phyloP scores from a whole-genome alignment of 1,284 basidiomycete genomes.

The Cryptococcus sp. region DNA sequence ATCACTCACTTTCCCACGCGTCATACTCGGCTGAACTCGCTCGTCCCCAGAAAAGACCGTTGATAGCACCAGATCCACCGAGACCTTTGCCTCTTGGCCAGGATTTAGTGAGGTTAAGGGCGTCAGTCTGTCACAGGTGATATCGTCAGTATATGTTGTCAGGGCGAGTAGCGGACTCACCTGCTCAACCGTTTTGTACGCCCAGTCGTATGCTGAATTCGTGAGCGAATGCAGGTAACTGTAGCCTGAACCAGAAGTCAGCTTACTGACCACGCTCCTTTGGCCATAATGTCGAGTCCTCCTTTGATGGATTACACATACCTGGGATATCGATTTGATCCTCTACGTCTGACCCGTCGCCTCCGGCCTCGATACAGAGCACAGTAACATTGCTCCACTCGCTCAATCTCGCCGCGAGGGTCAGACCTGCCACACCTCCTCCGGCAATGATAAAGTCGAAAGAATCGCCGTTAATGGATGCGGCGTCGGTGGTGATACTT shows the following conservation, averaged over 20 bases:
- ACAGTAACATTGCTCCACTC: slow-evolving; percentile 69
- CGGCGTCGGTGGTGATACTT: slow-evolving; percentile 36
- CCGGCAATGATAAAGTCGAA: slow-evolving; percentile 54
- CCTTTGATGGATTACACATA: slow-evolving; percentile 33
- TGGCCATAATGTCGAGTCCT: neutral
- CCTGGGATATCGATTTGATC: slow-evolving; percentile 55
- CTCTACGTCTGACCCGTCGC: slow-evolving; percentile 59
- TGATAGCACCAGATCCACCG: slow-evolving; percentile 68
- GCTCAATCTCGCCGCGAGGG: slow-evolving; percentile 69
- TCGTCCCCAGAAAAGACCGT: slow-evolving; percentile 66
- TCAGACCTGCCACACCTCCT: slow-evolving; percentile 73
- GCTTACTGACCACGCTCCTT: neutral
- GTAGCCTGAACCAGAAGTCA: slow-evolving; percentile 29
- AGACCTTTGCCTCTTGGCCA: slow-evolving; percentile 71
- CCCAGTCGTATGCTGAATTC: slow-evolving; percentile 64
- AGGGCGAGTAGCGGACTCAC: slow-evolving; percentile 20
- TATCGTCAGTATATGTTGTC: neutral
- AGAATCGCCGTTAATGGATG: slow-evolving; percentile 28
- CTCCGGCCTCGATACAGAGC: slow-evolving; percentile 71
- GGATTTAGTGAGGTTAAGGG: slow-evolving; percentile 23
- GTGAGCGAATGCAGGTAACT: slow-evolving; percentile 47
- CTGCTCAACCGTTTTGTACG: slow-evolving; percentile 62
- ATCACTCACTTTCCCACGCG: slow-evolving; percentile 50
- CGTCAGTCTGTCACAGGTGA: slow-evolving; percentile 24
- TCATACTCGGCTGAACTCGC: slow-evolving; percentile 52